Evolutionary conservation across 1,139 yeast genomes (phyloP).

Genomic region (Diutina sp.): DNA sequence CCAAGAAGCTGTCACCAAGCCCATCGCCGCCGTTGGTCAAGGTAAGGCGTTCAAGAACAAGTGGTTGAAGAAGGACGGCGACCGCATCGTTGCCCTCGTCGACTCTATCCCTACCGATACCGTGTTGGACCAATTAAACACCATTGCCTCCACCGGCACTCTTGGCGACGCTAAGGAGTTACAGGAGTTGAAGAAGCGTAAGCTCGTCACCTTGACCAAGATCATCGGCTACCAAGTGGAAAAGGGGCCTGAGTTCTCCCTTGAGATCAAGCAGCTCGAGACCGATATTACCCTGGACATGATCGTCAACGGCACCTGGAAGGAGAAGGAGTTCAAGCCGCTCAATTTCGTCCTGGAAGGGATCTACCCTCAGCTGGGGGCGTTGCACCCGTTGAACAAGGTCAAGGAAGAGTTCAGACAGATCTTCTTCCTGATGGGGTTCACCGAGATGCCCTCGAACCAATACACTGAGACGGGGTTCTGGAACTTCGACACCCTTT

Average conservation of each 20-base stretch:
- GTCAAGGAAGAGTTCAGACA: slow-evolving; percentile 97
- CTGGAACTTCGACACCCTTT: slow-evolving; percentile 96
- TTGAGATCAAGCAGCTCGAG: slow-evolving; percentile 69
- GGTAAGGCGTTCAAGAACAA: slow-evolving; percentile 98
- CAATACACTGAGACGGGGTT: slow-evolving; percentile 96
- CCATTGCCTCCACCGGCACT: slow-evolving; percentile 46
- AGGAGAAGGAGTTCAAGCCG: slow-evolving; percentile 76
- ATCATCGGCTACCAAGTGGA: slow-evolving; percentile 60
- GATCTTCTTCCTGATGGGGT: slow-evolving; percentile 94
- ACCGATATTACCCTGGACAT: slow-evolving; percentile 92
- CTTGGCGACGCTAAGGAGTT: slow-evolving; percentile 54
- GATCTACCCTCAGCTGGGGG: slow-evolving; percentile 74
- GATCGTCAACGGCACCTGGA: slow-evolving; percentile 75
- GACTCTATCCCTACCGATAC: slow-evolving; percentile 44
- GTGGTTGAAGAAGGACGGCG: slow-evolving; percentile 87
- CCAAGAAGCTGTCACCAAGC: slow-evolving; percentile 52
- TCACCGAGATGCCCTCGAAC: slow-evolving; percentile 97
- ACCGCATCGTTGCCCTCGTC: slow-evolving; percentile 52
- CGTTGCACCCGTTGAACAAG: slow-evolving; percentile 90
- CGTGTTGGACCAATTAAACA: slow-evolving; percentile 52
- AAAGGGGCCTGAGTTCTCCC: slow-evolving; percentile 77
- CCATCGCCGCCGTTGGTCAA: slow-evolving; percentile 84
- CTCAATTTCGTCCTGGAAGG: slow-evolving; percentile 97
- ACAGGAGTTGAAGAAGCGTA: slow-evolving; percentile 86
- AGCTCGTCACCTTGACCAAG: slow-evolving; percentile 63